These are phyloP conservation scores for Trichosanthes truncata DNA, from an alignment of 306 rosid species.

Conservation along the genomic window DNA sequence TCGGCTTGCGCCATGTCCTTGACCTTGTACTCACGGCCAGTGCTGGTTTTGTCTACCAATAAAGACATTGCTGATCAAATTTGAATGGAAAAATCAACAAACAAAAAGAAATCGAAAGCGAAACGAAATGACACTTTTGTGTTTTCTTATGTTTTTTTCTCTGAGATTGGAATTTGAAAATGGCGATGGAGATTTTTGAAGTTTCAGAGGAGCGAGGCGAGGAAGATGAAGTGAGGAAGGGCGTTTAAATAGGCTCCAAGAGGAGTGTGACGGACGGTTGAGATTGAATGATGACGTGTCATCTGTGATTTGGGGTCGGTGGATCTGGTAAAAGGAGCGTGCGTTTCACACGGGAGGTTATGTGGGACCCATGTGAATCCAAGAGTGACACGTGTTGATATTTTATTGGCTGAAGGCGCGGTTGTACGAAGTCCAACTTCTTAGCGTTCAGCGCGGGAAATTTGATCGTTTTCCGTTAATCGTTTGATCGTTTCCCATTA, in stretches of 20 bases:
- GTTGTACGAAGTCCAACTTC: not conserved
- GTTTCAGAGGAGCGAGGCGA: not conserved
- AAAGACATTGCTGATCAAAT: constrained; percentile 35
- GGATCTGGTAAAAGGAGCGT: not conserved
- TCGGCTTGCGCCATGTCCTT: constrained; percentile 91
- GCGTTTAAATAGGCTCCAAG: not conserved
- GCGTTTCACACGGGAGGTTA: not conserved
- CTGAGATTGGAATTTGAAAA: not conserved
- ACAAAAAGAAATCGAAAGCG: not conserved
- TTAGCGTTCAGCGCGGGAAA: not conserved
- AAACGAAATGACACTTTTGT: not conserved
- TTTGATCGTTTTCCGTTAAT: not conserved
- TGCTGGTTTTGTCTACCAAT: constrained; percentile 56
- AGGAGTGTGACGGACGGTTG: not conserved
- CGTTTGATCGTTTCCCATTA: not conserved
- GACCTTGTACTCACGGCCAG: constrained; percentile 89
- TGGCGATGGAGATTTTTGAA: not conserved
- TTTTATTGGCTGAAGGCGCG: not conserved
- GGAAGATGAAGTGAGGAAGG: not conserved
- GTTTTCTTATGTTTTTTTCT: not conserved
- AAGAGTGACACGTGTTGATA: not conserved
- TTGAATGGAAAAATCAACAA: not conserved
- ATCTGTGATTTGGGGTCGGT: not conserved
- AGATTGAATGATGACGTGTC: not conserved
- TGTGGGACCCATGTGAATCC: not conserved